Conservation (phyloP, 1,139 yeast genomes). For the Diutina scorzettiae region DNA sequence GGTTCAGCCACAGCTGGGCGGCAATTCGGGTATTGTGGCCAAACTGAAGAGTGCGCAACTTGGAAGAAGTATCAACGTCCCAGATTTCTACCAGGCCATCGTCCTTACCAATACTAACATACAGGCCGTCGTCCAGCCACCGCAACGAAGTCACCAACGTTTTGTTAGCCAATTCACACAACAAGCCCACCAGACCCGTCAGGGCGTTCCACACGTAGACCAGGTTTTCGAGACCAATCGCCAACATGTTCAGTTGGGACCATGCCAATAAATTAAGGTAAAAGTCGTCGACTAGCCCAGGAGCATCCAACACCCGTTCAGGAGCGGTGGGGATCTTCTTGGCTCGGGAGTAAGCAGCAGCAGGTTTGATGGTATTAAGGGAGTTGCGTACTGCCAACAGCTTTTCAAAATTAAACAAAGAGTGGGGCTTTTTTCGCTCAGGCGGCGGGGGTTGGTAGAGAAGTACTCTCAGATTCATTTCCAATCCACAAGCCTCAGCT, state of each 20-base stretch:
- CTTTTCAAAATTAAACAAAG: constrained; percentile 23
- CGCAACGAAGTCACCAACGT: constrained; percentile 57
- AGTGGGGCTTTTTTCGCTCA: constrained; percentile 46
- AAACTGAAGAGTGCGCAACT: constrained; percentile 68
- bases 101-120: constrained; percentile 72
- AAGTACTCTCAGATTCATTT: constrained; percentile 71
- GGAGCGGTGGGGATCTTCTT: constrained; percentile 82
- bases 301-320: constrained; percentile 91
- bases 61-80: constrained; percentile 75
- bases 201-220: constrained; percentile 92
- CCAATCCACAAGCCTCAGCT: constrained; percentile 90
- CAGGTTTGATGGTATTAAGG: constrained; percentile 29
- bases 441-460: constrained; percentile 88
- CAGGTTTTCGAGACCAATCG: constrained; percentile 77
- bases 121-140: constrained; percentile 91
- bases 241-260: constrained; percentile 75
- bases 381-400: constrained; percentile 8
- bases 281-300: constrained; percentile 88
- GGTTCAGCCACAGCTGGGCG: constrained; percentile 77
- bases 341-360: constrained; percentile 40
- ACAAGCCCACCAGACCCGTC: constrained; percentile 64
- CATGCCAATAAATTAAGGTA: constrained; percentile 80
- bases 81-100: constrained; percentile 86
- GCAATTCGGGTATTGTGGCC: constrained; percentile 54
- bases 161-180: constrained; percentile 47